Conservation (phyloP, 306 rosid species). For the Prosopis cineraria region DNA sequence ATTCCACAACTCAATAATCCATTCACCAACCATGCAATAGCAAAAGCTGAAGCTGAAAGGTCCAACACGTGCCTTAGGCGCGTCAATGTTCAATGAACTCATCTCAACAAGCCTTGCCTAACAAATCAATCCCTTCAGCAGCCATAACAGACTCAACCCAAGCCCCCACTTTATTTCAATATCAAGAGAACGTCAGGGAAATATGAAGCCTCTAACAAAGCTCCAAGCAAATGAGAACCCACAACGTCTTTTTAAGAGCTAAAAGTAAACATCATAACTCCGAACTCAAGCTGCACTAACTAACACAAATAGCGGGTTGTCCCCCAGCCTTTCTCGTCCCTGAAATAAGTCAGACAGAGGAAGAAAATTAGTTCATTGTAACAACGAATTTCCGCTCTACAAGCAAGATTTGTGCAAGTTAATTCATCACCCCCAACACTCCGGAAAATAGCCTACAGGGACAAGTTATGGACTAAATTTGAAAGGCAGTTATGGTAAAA, state of each 20-base stretch:
- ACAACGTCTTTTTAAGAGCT: conserved; percentile 29
- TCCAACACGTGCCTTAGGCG: neutral
- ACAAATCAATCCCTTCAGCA: conserved; percentile 27
- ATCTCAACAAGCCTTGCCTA: conserved; percentile 9
- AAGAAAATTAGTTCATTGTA: conserved; percentile 17
- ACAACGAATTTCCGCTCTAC: conserved; percentile 15
- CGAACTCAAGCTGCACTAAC: conserved; percentile 53
- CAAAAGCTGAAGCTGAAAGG: neutral
- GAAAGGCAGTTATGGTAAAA: neutral
- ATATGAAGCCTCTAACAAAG: conserved; percentile 33
- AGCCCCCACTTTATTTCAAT: conserved; percentile 31
- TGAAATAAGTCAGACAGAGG: conserved; percentile 45
- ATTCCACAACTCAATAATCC: neutral
- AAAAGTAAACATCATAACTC: conserved; percentile 20
- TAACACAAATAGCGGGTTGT: conserved; percentile 73
- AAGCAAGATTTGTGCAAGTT: neutral
- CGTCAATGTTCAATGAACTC: neutral
- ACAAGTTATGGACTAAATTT: neutral
- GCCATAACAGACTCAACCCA: conserved; percentile 32
- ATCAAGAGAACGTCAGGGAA: conserved; percentile 27
- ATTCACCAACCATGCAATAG: neutral
- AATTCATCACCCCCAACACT: neutral
- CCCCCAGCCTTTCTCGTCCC: conserved; percentile 81
- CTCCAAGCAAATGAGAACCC: conserved; percentile 38
- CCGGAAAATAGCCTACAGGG: neutral